Percentiles rank a stretch among this genome's conserved stretches.
Conservation (phyloP, 148 eudicot species). For the Selenicereus undatus region DNA sequence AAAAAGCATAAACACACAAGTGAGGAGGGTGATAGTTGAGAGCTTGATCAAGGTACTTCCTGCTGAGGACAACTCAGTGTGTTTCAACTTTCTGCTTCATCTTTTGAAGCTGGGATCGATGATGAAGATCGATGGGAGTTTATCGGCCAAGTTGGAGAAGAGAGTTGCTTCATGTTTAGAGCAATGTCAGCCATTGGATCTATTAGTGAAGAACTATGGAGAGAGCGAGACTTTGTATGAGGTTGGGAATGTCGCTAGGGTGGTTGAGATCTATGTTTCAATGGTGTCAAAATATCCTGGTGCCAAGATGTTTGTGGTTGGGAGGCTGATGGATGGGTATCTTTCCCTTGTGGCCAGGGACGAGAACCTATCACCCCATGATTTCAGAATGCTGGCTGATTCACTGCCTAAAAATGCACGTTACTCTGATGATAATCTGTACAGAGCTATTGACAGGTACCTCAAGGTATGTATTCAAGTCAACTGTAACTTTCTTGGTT, state of each 20-base stretch:
- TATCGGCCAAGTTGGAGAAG: conserved; percentile 27
- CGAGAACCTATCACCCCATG: conserved; percentile 28
- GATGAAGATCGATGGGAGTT: conserved; percentile 27
- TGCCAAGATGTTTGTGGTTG: conserved; percentile 32
- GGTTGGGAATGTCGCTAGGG: conserved; percentile 31
- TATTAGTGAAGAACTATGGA: conserved; percentile 37
- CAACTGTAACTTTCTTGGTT: neutral
- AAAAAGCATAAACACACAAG: conserved; percentile 22
- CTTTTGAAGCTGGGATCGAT: conserved; percentile 38
- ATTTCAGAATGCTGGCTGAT: conserved; percentile 35
- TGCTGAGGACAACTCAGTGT: conserved; percentile 36
- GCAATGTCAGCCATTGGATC: conserved; percentile 34
- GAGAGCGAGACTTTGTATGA: conserved; percentile 36
- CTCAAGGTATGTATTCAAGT: conserved; percentile 41
- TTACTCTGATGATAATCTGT: conserved; percentile 39
- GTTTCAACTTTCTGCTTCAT: conserved; percentile 42
- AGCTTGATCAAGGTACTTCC: conserved; percentile 41
- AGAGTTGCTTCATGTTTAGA: conserved; percentile 32
- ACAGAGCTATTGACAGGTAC: conserved; percentile 45
- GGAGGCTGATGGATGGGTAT: conserved; percentile 45
- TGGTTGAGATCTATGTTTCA: conserved; percentile 39
- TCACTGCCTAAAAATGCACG: conserved; percentile 44
- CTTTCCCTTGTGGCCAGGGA: conserved; percentile 38
- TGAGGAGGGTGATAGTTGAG: conserved; percentile 33
- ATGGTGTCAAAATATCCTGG: conserved; percentile 7